phyloP scores from a whole-genome alignment of 176 grass and related monocot species.

The Hyparrhenia diplandra region DNA sequence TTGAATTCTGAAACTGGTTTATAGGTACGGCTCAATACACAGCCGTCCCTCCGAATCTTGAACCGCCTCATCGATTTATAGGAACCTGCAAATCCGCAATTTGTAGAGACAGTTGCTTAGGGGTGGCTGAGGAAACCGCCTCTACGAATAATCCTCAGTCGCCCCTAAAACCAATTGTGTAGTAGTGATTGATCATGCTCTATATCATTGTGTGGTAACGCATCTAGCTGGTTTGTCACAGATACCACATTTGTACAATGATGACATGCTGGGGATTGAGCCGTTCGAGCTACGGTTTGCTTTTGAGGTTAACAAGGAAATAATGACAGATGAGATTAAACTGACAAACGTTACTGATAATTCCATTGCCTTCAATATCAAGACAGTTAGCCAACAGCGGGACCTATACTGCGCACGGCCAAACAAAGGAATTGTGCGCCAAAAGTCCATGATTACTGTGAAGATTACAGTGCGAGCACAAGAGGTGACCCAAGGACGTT shows the following conservation, averaged over 20 bases:
- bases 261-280: conserved; percentile 2
- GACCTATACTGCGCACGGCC: not conserved
- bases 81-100: no score
- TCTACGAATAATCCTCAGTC: no score
- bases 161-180: no score
- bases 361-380: not conserved
- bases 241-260: not conserved
- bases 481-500: not conserved
- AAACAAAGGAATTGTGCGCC: not conserved
- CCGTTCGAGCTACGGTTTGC: not conserved
- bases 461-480: not conserved
- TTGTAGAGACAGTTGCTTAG: no score
- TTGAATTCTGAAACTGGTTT: no score
- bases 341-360: not conserved
- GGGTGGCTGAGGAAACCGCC: no score
- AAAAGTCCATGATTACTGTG: not conserved
- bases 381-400: not conserved
- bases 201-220: not conserved
- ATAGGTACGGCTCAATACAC: no score
- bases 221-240: not conserved
- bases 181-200: no score
- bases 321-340: not conserved
- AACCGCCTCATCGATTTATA: no score
- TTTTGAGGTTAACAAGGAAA: not conserved
- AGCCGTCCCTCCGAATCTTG: no score